These are phyloP conservation scores for Xylaria digitata DNA, from an alignment of 2,329 filamentous ascomycete genomes.

Conservation along the genomic window DNA sequence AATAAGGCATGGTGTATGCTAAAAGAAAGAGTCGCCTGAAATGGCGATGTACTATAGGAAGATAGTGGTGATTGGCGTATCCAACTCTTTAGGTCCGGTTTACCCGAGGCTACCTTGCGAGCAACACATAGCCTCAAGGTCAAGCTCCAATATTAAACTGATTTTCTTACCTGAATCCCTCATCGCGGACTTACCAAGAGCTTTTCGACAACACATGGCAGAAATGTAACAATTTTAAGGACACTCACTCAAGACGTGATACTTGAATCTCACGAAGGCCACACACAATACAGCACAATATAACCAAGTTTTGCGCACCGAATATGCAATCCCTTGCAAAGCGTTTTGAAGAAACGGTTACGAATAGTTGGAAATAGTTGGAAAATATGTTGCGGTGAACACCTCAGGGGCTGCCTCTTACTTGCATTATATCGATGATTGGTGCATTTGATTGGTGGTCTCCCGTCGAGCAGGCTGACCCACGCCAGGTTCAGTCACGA, in stretches of 20 bases:
- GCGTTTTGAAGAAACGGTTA: not conserved
- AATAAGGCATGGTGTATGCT: not conserved
- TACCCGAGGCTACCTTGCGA: not conserved
- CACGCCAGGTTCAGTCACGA: slow-evolving; percentile 32
- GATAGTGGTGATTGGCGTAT: not conserved
- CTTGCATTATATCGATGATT: slow-evolving; percentile 16
- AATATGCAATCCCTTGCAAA: not conserved
- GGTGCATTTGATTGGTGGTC: slow-evolving; percentile 1
- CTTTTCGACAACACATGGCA: not conserved
- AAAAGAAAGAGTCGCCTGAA: not conserved
- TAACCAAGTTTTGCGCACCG: not conserved
- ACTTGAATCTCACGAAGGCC: slow-evolving; percentile 3
- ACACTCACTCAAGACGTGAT: not conserved
- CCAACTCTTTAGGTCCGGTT: not conserved
- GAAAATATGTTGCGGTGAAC: slow-evolving; percentile 1
- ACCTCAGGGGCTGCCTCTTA: slow-evolving; percentile 14
- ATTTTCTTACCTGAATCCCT: not conserved
- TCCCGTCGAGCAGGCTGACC: slow-evolving; percentile 15
- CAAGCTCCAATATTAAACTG: not conserved
- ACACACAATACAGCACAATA: not conserved
- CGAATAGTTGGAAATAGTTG: not conserved
- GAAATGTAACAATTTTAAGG: not conserved
- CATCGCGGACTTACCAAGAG: too few relatives aligned
- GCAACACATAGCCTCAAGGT: not conserved
- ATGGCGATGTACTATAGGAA: not conserved